Conservation (phyloP, 495 filamentous ascomycete genomes). For the Mytilinidion resinicola region DNA sequence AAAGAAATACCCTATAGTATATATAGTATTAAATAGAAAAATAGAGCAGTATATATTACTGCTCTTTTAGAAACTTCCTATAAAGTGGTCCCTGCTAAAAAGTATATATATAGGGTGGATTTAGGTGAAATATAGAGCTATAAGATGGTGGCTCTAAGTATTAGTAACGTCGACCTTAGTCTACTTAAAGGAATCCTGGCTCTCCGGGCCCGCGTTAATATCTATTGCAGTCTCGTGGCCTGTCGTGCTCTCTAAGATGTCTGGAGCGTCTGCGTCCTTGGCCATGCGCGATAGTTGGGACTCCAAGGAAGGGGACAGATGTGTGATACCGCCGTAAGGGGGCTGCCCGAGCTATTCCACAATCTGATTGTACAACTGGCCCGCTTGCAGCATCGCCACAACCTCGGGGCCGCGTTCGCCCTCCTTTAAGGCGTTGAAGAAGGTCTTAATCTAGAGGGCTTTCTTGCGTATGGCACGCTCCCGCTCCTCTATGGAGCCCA, state of each 20-base stretch:
- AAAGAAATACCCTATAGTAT: slow-evolving; percentile 39
- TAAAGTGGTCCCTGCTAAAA: slow-evolving; percentile 38
- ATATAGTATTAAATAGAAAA: slow-evolving; percentile 38
- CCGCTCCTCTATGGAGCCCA: slow-evolving; percentile 25
- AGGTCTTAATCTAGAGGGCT: slow-evolving; percentile 30
- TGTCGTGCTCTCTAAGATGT: too few species aligned
- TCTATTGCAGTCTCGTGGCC: background rate
- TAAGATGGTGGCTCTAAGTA: slow-evolving; percentile 34
- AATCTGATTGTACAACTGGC: slow-evolving; percentile 32
- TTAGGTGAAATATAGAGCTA: slow-evolving; percentile 44
- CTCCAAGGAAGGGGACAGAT: slow-evolving; percentile 17
- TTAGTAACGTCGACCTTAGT: slow-evolving; percentile 33
- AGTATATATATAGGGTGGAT: slow-evolving; percentile 42
- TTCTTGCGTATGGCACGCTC: slow-evolving; percentile 4
- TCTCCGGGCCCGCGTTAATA: background rate
- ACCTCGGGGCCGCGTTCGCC: slow-evolving; percentile 37
- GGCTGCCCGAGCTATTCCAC: slow-evolving; percentile 34
- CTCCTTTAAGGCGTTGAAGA: slow-evolving; percentile 32
- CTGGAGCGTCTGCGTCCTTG: background rate
- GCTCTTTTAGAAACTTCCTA: slow-evolving; percentile 28
- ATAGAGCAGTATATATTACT: slow-evolving; percentile 31
- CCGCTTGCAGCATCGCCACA: slow-evolving; percentile 23
- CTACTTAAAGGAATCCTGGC: slow-evolving; percentile 23
- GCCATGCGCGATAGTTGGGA: slow-evolving; percentile 16
- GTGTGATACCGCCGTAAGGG: slow-evolving; percentile 21